Percentiles rank a stretch among this genome's conserved stretches.
phyloP scores from a whole-genome alignment of 129 eudicot genomes.

The Flaveria robusta region DNA sequence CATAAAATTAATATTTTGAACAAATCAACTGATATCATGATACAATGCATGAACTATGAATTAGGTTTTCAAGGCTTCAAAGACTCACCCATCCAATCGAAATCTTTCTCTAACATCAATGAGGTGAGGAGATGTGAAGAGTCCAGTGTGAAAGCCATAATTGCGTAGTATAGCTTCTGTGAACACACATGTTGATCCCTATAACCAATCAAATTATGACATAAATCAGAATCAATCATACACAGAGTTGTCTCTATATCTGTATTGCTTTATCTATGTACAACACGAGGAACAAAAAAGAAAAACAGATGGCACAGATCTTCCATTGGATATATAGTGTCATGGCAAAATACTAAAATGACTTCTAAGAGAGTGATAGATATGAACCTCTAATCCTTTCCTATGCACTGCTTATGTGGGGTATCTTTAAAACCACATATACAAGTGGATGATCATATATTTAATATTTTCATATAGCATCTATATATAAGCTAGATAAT shows the following conservation, averaged over 20 bases:
- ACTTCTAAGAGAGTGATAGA: background rate
- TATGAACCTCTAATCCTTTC: background rate
- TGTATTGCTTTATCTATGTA: background rate
- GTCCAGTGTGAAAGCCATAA: conserved; percentile 91
- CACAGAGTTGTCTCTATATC: background rate
- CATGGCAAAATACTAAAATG: background rate
- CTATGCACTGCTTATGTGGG: background rate
- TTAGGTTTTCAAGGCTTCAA: background rate
- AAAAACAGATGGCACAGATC: conserved; percentile 3
- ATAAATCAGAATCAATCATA: conserved; percentile 26
- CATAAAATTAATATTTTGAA: background rate
- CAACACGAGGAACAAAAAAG: background rate
- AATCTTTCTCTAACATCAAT: conserved; percentile 96
- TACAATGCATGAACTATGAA: background rate
- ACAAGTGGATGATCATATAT: background rate
- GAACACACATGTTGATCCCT: conserved; percentile 96
- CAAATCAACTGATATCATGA: background rate
- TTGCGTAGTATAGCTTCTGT: conserved; percentile 80
- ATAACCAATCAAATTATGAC: conserved; percentile 29
- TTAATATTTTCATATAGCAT: background rate
- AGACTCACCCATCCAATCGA: conserved; percentile 75
- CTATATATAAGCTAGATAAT: background rate
- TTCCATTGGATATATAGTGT: background rate
- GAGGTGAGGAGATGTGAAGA: conserved; percentile 97
- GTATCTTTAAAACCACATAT: background rate